A percentile compares a stretch with the other conserved stretches of the same genome.
phyloP scores from a whole-genome alignment of 768 basidiomycete species.

The Boletus huronensis region DNA sequence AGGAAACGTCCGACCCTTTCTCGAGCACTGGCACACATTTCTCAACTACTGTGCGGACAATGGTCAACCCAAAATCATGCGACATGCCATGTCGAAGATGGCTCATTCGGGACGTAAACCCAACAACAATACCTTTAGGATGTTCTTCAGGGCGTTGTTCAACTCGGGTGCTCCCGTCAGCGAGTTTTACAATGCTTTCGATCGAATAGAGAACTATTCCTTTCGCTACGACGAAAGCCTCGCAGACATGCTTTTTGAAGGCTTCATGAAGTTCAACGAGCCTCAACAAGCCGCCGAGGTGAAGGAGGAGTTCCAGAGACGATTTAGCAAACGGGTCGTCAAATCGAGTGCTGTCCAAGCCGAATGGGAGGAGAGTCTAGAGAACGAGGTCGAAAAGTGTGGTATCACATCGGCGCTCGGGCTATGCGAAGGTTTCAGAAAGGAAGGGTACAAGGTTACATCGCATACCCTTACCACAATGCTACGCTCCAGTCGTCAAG shows the following conservation, averaged over 20 bases:
- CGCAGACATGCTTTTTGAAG: constrained; percentile 38
- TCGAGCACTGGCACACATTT: constrained; percentile 54
- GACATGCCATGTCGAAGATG: constrained; percentile 36
- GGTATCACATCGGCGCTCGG: constrained; percentile 36
- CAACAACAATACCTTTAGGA: constrained; percentile 43
- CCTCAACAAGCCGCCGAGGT: constrained; percentile 37
- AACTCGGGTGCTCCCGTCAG: constrained; percentile 28
- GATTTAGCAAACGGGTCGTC: constrained; percentile 29
- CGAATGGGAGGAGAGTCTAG: constrained; percentile 30
- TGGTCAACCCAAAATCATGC: constrained; percentile 27
- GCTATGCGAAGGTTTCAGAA: constrained; percentile 33
- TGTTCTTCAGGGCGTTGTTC: constrained; percentile 46
- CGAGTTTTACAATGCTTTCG: constrained; percentile 41
- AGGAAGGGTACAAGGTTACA: constrained; percentile 32
- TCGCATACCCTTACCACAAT: constrained; percentile 39
- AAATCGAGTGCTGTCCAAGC: constrained; percentile 25
- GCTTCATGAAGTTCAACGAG: constrained; percentile 41
- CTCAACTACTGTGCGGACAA: constrained; percentile 38
- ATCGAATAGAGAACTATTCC: constrained; percentile 44
- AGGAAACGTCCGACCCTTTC: constrained; percentile 42
- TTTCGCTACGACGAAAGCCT: constrained; percentile 44
- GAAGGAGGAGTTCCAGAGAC: constrained; percentile 36
- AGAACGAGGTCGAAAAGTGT: constrained; percentile 29
- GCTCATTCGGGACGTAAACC: constrained; percentile 39
- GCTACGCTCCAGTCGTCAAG: constrained; percentile 38